These are phyloP conservation scores for Xylariaceae sp. DNA, from an alignment of 2,329 filamentous ascomycete genomes.

Conservation along the genomic window DNA sequence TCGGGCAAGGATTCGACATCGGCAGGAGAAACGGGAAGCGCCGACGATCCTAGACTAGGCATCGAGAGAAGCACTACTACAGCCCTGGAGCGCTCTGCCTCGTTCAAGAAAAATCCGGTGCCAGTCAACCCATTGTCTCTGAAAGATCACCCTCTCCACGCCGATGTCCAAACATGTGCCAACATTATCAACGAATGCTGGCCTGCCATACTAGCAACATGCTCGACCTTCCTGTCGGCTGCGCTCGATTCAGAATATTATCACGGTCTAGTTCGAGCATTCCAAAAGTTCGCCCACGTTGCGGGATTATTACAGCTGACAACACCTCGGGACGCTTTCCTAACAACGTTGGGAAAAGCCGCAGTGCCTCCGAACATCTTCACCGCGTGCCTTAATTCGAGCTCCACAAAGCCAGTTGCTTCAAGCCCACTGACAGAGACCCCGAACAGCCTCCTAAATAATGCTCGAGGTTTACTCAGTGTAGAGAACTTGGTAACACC, in stretches of 20 bases:
- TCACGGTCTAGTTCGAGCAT: conserved; percentile 83
- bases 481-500: conserved; percentile 68
- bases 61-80: conserved; percentile 25
- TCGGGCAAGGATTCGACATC: conserved; percentile 43
- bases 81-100: conserved; percentile 58
- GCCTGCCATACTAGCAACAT: conserved; percentile 92
- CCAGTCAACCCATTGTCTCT: conserved; percentile 81
- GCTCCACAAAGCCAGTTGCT: conserved; percentile 41
- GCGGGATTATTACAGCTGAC: conserved; percentile 80
- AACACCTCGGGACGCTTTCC: conserved; percentile 88
- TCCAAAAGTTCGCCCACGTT: conserved; percentile 94
- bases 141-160: conserved; percentile 67
- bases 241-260: conserved; percentile 92
- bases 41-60: conserved; percentile 32
- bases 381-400: conserved; percentile 55
- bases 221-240: conserved; percentile 91
- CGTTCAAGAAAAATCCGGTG: conserved; percentile 71
- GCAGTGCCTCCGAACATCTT: conserved; percentile 81
- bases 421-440: conserved; percentile 50
- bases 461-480: conserved; percentile 69
- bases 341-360: conserved; percentile 90
- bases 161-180: conserved; percentile 73
- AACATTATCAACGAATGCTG: conserved; percentile 87
- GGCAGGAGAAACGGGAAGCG: conserved; percentile 35
- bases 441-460: conserved; percentile 61